Evolutionary conservation across 805 yeast species (phyloP).

Genomic region (Ogataea salicorniae): DNA sequence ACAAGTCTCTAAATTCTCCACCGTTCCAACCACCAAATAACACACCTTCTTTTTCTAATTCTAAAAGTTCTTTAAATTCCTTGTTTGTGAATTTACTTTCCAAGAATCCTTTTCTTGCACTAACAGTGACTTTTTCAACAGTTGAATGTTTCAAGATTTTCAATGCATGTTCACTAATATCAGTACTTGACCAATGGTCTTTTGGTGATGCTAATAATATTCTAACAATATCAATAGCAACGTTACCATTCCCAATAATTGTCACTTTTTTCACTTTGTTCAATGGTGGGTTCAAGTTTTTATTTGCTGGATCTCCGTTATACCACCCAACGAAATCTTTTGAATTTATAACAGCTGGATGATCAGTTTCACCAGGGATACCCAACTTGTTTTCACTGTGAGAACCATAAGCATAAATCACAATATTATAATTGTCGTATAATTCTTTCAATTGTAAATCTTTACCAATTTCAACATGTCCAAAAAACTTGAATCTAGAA

Average conservation of each 20-base stretch:
- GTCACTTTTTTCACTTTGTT: conserved; percentile 58
- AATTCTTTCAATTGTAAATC: conserved; percentile 51
- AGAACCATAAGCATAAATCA: conserved; percentile 82
- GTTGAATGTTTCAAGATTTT: conserved; percentile 43
- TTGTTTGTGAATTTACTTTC: conserved; percentile 90
- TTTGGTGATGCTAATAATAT: conserved; percentile 56
- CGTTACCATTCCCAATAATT: conserved; percentile 96
- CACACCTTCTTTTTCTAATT: conserved; percentile 44
- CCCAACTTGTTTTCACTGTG: conserved; percentile 48
- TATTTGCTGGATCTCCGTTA: conserved; percentile 74
- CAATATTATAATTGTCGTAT: conserved; percentile 56
- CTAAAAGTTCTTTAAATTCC: conserved; percentile 81
- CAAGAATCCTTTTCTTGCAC: conserved; percentile 80
- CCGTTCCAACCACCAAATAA: conserved; percentile 44
- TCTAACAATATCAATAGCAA: conserved; percentile 87
- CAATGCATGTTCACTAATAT: conserved; percentile 61
- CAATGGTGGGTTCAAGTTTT: conserved; percentile 50
- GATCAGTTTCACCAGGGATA: conserved; percentile 51
- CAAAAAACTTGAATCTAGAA: conserved; percentile 51
- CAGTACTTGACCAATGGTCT: conserved; percentile 59
- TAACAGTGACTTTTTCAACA: conserved; percentile 63
- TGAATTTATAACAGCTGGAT: conserved; percentile 71
- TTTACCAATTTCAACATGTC: conserved; percentile 66
- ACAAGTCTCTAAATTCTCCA: conserved; percentile 29
- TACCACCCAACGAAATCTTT: conserved; percentile 94